Evolutionary conservation across 202 grass and related monocot species (phyloP).

Genomic region (Zoysia matrella): DNA sequence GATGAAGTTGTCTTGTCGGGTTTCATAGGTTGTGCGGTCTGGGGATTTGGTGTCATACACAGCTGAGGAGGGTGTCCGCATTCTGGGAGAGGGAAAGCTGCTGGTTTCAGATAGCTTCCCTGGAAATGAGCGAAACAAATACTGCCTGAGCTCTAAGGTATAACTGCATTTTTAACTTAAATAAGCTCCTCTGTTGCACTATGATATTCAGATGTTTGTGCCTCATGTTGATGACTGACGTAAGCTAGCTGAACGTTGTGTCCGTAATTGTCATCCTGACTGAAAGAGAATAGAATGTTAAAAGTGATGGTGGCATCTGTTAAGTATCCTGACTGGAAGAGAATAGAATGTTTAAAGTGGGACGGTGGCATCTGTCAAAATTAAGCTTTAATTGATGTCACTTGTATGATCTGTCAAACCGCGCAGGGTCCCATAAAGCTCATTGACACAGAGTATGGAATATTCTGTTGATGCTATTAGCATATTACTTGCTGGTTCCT

Average conservation of each 20-base stretch:
- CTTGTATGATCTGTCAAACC: not conserved
- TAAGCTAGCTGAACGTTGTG: not conserved
- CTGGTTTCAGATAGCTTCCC: conserved; percentile 96
- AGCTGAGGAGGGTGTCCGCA: conserved; percentile 92
- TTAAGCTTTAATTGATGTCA: conserved; percentile 10
- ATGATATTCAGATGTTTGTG: not conserved
- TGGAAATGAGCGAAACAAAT: conserved; percentile 93
- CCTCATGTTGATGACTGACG: not conserved
- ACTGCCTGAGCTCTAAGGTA: conserved; percentile 39
- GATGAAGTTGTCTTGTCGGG: conserved; percentile 5
- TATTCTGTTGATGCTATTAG: conserved; percentile 23
- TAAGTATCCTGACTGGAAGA: not conserved
- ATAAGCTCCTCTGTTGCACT: not conserved
- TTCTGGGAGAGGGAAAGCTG: conserved; percentile 91
- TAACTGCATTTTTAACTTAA: not conserved
- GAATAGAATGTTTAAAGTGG: not conserved
- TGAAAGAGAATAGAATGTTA: too few species aligned
- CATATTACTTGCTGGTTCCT: conserved; percentile 10
- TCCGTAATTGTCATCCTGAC: not conserved
- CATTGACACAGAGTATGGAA: not conserved
- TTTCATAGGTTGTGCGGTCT: conserved; percentile 78
- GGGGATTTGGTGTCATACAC: conserved; percentile 96
- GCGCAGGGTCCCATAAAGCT: not conserved
- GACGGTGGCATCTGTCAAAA: not conserved
- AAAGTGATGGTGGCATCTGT: not conserved